These are phyloP conservation scores for Fusarium sp. DNA, from an alignment of 2,329 filamentous ascomycete genomes.

Conservation along the genomic window DNA sequence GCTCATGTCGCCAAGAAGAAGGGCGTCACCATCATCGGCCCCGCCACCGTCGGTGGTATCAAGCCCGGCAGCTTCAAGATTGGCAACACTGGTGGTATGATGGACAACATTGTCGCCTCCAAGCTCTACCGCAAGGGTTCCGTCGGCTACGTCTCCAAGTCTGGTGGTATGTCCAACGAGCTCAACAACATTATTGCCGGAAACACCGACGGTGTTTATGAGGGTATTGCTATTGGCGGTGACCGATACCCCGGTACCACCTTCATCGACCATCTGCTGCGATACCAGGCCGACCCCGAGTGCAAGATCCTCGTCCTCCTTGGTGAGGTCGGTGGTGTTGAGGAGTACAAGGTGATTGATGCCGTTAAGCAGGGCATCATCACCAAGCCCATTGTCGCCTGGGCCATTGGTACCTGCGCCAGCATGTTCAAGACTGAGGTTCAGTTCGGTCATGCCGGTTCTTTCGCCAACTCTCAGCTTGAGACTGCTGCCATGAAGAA, in stretches of 20 bases:
- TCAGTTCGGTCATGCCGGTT: constrained; percentile 98
- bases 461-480: constrained; percentile 98
- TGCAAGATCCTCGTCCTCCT: constrained; percentile 97
- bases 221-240: constrained; percentile 99
- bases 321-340: constrained; percentile 98
- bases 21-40: constrained; percentile 98
- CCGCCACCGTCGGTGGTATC: constrained; percentile 97
- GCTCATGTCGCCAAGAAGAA: constrained; percentile 96
- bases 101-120: constrained; percentile 99
- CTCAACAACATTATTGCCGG: constrained; percentile 99
- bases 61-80: constrained; percentile 99
- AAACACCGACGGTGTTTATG: constrained; percentile 96
- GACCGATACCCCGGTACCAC: constrained; percentile 98
- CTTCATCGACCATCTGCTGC: constrained; percentile 97
- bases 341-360: constrained; percentile 99
- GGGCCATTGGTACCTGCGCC: constrained; percentile 98
- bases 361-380: constrained; percentile 93
- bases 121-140: constrained; percentile 99
- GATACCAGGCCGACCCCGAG: constrained; percentile 94
- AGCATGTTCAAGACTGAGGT: constrained; percentile 99
- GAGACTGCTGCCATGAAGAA: constrained; percentile 98
- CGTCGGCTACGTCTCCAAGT: constrained; percentile 99
- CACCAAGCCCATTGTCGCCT: constrained; percentile 98
- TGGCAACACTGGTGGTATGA: constrained; percentile 99
- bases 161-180: constrained; percentile 99